Base-by-base conservation (phyloP, 108 stramenopile species). In the Nannochloropsis salina region DNA sequence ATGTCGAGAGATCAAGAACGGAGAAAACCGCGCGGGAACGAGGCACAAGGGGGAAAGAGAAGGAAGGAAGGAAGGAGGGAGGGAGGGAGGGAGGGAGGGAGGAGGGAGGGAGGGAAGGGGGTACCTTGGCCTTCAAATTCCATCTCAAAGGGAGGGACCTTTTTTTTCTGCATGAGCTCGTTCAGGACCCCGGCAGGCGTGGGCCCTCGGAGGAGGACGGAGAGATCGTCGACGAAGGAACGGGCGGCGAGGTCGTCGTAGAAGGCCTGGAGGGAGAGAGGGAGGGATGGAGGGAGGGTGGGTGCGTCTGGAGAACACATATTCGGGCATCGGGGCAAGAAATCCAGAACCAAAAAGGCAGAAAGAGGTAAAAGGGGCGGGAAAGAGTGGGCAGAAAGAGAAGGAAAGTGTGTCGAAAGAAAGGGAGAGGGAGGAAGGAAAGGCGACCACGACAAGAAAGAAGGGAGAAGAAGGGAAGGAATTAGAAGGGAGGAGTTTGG, bases 71-170 rank as follows among this genome's bases (percentile, higher is more conserved):
- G 12, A 51, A 12, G 47, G 47, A 51, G 12, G 47, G 47, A 51
- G 47, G 47, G 47, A 51, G 47, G 47, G 47, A 51, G 47, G 47
- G 47, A 51, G 47, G 47, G 47, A 51, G 47, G 47, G 47, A 51
- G 47, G n/a, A n/a, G n/a, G n/a, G n/a, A n/a, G n/a, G n/a, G n/a
- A 12, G 47, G 47, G 9, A 51, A 51, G 47, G 12, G 10, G 10
- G 9, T 51, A 51, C 47, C 47, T 51, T 51, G 10, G 12, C 47
- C 47, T 51, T 51, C 10, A 12, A 51, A 51, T 12, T 51, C 47
- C 10, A 51, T 9, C 10, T 11, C 10, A 12, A 51, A 51, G 47
- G 47, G 47, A 12, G 47, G 47, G 10, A 51, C 10, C 10, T 11
- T 51, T 12, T 51, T 51, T 12, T 51, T 51, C 47, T 51, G 47